Conservation (phyloP, 202 grass and related monocot genomes). For the Carex sylvatica region DNA sequence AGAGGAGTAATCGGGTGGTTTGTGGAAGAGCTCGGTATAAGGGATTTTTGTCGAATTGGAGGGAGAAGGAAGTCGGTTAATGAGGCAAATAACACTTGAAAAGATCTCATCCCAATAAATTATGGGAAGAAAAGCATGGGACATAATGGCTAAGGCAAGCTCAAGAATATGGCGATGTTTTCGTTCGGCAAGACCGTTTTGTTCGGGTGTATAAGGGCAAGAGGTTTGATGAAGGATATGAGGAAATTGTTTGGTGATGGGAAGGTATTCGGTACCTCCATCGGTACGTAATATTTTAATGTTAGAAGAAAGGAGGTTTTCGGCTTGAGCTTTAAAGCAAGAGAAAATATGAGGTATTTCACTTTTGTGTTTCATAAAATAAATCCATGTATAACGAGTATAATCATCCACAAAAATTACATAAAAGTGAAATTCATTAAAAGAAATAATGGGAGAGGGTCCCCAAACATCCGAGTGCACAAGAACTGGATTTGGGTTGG, state of each 20-base stretch:
- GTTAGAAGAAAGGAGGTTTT: neutral
- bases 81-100: no score
- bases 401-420: conserved; percentile 7
- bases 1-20: no score
- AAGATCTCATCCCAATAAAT: no score
- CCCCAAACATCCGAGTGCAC: no score
- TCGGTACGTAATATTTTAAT: neutral
- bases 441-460: neutral
- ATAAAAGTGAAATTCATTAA: neutral
- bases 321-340: neutral
- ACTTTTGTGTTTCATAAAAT: neutral
- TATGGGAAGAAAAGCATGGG: no score
- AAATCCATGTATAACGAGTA: neutral
- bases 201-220: neutral
- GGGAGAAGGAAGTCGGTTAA: no score
- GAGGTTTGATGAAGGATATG: neutral
- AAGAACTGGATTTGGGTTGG: no score
- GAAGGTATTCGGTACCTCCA: neutral
- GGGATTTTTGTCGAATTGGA: no score
- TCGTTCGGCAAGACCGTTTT: neutral
- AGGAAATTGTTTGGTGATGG: neutral
- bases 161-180: conserved; percentile 7
- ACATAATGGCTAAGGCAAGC: neutral
- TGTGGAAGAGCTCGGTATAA: no score
- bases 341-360: neutral